These are phyloP conservation scores for Wickerhamomyces rabaulensis DNA, from an alignment of 805 yeast genomes.

Conservation along the genomic window DNA sequence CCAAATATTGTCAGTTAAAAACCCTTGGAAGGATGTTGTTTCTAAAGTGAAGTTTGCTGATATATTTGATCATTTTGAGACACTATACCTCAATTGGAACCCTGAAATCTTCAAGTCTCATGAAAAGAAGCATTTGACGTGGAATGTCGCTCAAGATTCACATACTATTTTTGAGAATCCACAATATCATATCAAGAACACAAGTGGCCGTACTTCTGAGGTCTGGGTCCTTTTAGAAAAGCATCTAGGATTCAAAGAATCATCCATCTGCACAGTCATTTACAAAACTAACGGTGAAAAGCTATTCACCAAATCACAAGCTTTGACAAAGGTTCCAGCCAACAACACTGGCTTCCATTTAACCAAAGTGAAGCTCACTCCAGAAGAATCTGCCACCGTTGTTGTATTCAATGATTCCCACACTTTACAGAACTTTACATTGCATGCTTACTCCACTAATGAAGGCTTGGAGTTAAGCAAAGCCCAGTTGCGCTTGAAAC, in stretches of 20 bases:
- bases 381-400: conserved; percentile 27
- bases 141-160: conserved; percentile 14
- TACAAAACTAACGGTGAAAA: conserved; percentile 28
- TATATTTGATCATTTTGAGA: conserved; percentile 36
- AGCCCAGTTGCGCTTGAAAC: conserved; percentile 26
- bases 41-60: conserved; percentile 21
- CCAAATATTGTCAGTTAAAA: conserved; percentile 29
- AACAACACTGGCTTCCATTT: conserved; percentile 36
- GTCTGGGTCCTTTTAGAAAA: conserved; percentile 48
- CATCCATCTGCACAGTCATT: conserved; percentile 23
- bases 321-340: conserved; percentile 13
- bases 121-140: conserved; percentile 22
- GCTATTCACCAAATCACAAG: conserved; percentile 16
- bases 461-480: conserved; percentile 20
- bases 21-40: conserved; percentile 37
- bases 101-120: conserved; percentile 19
- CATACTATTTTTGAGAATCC: conserved; percentile 25
- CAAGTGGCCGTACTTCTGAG: conserved; percentile 21
- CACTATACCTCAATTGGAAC: conserved; percentile 67
- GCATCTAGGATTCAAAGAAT: conserved; percentile 30
- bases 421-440: conserved; percentile 13
- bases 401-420: conserved; percentile 15
- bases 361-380: conserved; percentile 26
- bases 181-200: conserved; percentile 38
- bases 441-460: conserved; percentile 13